Conservation (phyloP, 2,329 filamentous ascomycete genomes). For the Colletotrichum tamarilloi region DNA sequence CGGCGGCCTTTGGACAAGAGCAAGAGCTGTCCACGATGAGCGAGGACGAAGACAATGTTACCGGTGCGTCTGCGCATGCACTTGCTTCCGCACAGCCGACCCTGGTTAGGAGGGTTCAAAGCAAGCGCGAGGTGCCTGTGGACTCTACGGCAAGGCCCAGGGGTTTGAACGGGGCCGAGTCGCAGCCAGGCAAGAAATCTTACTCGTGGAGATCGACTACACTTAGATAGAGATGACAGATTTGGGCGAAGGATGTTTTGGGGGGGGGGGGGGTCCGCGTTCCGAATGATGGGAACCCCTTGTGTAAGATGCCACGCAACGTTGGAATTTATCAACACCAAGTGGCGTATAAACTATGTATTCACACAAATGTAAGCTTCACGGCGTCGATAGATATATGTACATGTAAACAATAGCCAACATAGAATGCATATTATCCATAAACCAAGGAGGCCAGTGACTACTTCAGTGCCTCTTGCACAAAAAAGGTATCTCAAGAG, state of each 20-base stretch:
- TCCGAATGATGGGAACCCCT: background rate
- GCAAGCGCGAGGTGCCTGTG: background rate
- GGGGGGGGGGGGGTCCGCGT: too few relatives aligned
- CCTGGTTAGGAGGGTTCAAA: background rate
- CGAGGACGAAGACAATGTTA: background rate
- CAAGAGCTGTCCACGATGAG: background rate
- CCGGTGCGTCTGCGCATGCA: background rate
- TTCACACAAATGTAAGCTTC: constrained; percentile 19
- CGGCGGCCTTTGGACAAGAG: background rate
- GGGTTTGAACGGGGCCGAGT: background rate
- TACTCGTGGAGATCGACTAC: constrained; percentile 5
- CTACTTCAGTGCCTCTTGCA: too few relatives aligned
- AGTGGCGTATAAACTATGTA: constrained; percentile 7
- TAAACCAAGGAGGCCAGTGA: background rate
- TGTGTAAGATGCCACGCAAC: background rate
- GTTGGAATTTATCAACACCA: background rate
- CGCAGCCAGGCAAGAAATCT: background rate
- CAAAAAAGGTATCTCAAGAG: too few relatives aligned
- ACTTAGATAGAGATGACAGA: background rate
- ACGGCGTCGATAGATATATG: background rate
- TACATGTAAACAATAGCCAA: background rate
- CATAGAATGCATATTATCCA: background rate
- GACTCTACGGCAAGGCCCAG: background rate
- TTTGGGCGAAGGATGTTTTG: too few relatives aligned
- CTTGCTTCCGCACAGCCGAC: too few relatives aligned